Percentiles rank a stretch among this genome's conserved stretches.
phyloP scores from a whole-genome alignment of 2,329 filamentous ascomycete genomes.

The Fusarium irregulare region DNA sequence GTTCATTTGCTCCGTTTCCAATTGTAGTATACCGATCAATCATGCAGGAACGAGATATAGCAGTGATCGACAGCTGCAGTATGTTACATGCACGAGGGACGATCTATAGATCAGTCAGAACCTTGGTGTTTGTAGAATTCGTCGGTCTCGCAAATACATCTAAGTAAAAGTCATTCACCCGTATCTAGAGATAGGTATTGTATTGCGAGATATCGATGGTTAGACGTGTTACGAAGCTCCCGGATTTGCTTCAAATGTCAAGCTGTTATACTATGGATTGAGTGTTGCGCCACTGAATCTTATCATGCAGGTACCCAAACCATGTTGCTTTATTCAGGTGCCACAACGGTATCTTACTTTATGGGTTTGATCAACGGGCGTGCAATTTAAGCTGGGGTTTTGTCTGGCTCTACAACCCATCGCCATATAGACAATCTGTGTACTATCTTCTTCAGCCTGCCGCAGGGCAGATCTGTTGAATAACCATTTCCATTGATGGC shows the following conservation, averaged over 20 bases:
- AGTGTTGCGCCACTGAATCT: conserved; percentile 1
- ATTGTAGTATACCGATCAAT: neutral
- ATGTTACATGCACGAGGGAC: no score
- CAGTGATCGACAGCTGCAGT: neutral
- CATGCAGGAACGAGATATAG: conserved; percentile 1
- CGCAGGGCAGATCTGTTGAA: neutral
- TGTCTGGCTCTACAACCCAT: neutral
- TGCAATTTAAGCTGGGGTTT: neutral
- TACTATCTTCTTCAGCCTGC: neutral
- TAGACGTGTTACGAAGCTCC: neutral
- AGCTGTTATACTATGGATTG: neutral
- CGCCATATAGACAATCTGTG: neutral
- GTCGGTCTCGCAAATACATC: neutral
- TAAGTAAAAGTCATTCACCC: neutral
- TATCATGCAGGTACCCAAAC: conserved; percentile 24
- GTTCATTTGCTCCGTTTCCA: neutral
- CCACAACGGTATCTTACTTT: neutral
- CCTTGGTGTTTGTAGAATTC: neutral
- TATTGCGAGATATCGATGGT: neutral
- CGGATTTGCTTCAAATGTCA: neutral
- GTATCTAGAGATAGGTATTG: neutral
- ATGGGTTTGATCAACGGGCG: neutral
- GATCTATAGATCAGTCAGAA: neutral
- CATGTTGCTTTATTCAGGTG: neutral
- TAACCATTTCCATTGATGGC: neutral